Percentiles rank a stretch among this genome's conserved stretches.
These are phyloP conservation scores for Glycine latifolia DNA, from an alignment of 306 rosid genomes.

Conservation along the genomic window DNA sequence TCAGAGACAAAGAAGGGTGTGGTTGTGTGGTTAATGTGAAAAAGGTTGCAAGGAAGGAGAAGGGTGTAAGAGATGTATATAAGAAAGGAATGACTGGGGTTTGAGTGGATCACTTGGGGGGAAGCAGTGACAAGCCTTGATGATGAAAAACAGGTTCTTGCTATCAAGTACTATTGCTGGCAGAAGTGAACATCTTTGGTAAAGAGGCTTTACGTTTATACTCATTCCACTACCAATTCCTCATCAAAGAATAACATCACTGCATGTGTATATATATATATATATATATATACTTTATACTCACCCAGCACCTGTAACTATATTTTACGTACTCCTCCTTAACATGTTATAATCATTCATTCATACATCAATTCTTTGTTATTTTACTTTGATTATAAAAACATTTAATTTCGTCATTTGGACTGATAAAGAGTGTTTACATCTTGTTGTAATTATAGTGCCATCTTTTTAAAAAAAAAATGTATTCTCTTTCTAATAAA, in stretches of 20 bases:
- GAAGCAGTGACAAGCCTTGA: constrained; percentile 53
- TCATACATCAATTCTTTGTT: too few relatives aligned
- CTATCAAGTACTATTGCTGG: constrained; percentile 36
- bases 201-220: constrained; percentile 80
- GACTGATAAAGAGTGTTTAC: not conserved
- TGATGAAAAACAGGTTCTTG: constrained; percentile 66
- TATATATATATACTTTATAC: constrained; percentile 14
- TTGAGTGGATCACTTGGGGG: constrained; percentile 49
- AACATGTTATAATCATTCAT: too few relatives aligned
- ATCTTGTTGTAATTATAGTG: not conserved
- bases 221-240: constrained; percentile 73
- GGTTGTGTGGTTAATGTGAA: too few relatives aligned
- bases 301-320: not conserved
- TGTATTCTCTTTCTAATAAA: not conserved
- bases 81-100: constrained; percentile 50
- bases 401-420: too few relatives aligned
- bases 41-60: constrained; percentile 47
- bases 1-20: constrained; percentile 9
- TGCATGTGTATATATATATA: not conserved
- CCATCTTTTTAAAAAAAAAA: not conserved
- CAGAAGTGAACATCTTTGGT: constrained; percentile 63
- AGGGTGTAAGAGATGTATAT: constrained; percentile 63
- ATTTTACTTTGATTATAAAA: too few relatives aligned
- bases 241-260: constrained; percentile 48
- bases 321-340: too few relatives aligned